These are phyloP conservation scores for Dissophora globulifera DNA, from an alignment of 192 early-diverging fungal species.

Conservation along the genomic window DNA sequence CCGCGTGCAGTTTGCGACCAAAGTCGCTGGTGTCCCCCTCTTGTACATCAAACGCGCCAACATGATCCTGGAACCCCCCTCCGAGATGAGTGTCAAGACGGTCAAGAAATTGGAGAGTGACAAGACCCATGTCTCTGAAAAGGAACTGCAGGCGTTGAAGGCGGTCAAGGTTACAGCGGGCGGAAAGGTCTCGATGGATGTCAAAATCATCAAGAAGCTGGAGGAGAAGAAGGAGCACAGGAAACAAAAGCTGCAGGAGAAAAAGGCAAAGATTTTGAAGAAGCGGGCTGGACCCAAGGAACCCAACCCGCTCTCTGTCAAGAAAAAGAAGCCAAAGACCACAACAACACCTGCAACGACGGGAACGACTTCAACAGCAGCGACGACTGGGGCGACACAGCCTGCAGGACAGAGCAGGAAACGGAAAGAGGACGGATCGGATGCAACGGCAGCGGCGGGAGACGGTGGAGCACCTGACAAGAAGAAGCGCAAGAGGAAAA, in stretches of 20 bases:
- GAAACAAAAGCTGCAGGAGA: slow-evolving; percentile 44
- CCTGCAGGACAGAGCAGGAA: slow-evolving; percentile 18
- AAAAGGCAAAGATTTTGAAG: slow-evolving; percentile 55
- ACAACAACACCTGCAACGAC: slow-evolving; percentile 12
- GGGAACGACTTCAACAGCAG: slow-evolving; percentile 10
- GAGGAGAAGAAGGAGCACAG: slow-evolving; percentile 52
- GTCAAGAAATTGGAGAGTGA: slow-evolving; percentile 55
- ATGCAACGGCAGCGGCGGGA: background rate
- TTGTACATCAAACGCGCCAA: slow-evolving; percentile 83
- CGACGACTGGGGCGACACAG: slow-evolving; percentile 1
- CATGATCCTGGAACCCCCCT: slow-evolving; percentile 84
- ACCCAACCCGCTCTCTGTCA: slow-evolving; percentile 89
- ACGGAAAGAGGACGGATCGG: background rate
- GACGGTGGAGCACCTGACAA: slow-evolving; percentile 8
- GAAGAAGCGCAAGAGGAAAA: slow-evolving; percentile 48
- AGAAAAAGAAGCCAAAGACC: slow-evolving; percentile 78
- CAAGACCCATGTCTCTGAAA: slow-evolving; percentile 50
- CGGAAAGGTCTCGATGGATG: slow-evolving; percentile 35
- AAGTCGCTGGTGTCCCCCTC: slow-evolving; percentile 87
- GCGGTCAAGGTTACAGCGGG: slow-evolving; percentile 59
- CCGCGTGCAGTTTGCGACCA: slow-evolving; percentile 67
- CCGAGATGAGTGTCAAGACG: slow-evolving; percentile 58
- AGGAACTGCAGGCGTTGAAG: slow-evolving; percentile 63
- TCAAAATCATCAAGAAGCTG: slow-evolving; percentile 54
- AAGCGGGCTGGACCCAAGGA: slow-evolving; percentile 79